Evolutionary conservation across 805 yeast species (phyloP), one percentile per base, ranked within the genome.

Genomic region (Teunomyces atbi): DNA sequence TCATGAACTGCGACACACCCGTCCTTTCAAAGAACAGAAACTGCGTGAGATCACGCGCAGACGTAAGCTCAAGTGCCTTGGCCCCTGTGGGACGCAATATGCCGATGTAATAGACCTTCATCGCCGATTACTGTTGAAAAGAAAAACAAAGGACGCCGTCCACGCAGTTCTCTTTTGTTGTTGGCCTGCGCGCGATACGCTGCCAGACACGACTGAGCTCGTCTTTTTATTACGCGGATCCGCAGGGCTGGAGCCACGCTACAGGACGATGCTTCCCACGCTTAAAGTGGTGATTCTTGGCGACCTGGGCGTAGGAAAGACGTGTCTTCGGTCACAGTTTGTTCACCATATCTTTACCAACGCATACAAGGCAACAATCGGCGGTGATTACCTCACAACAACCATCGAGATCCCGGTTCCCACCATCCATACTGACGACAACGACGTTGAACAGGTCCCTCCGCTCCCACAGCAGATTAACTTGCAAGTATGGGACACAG

Each of bases 81-180:
- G 77, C 81, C 37, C 75, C 77, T 6, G 69, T 62, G 50, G 83
- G 81, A 59, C 89, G 84, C 51, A 92, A 74, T 42, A 94, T 79
- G 39, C 97, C 98, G 53, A 94, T 83, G 67, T 91, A 92, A 68
- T 83, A 90, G 50, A 94, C 78, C 78, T 89, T 90, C 99, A 94
- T 94, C 28, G 23, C 16, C 21, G n/a, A 19, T 20, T 27, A n/a
- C n/a, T 6, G 26, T 23, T 2, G 26, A 7, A 6, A 23, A 23
- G 8, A 11, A 23, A 23, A 23, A 23, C 26, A 23, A 23, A 23
- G 11, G 26, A 23, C 26, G 26, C 11, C 10, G 26, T 4, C 26
- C 3, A 1, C 26, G 11, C n/a, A 30, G 33, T 30, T 23, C 13
- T n/a, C 8, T 20, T 18, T 36, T 21, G 6, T 36, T 4, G 40